Base-by-base conservation (phyloP, 495 filamentous ascomycete genomes). In the Aspergillus panamensis region DNA sequence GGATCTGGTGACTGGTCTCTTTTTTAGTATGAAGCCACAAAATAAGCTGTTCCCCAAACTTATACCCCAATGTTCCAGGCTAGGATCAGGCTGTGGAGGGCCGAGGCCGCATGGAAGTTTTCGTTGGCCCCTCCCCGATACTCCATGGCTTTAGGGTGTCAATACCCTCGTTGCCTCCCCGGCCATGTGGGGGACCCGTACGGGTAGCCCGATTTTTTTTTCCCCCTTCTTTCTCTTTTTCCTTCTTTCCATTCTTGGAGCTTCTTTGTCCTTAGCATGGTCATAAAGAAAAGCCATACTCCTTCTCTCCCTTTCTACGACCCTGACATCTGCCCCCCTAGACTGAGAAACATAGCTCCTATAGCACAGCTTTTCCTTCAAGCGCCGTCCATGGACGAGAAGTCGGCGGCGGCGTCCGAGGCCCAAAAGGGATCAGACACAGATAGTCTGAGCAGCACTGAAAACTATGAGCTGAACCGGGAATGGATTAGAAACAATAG, bases 401-500 rank as follows among this genome's bases (percentile, higher is more conserved):
- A 66, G 47, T 32, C 53, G 31, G 25, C 48, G 8, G 25, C 51
- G 8, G 53, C 53, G n/a, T 42, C 48, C 9, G 60, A 61, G 10
- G 55, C 55, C n/a, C 65, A 58, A 20, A 56, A 44, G 35, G 56
- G 59, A 16, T 71, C 70, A n/a, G 70, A 72, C 17, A 60, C 53
- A 10, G 62, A 69, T 32, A 68, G 66, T 8, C 31, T 63, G 4
- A 52, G 48, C 30, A 55, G 48, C 30, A 55, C 51, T 20, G 42
- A 12, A 20, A 64, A 50, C 63, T 73, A 73, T 57, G 73, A 73
- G 40, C 58, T 62, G 33, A 60, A 59, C 51, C 66, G 69, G 16
- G 73, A 74, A 60, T 66, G 68, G 37, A 44, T 68, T 43, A 61
- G 67, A 20, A 65, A 57, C 19, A 51, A 65, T 10, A 72, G 74